Base-by-base conservation (phyloP, 2,329 filamentous ascomycete genomes). In the Alternaria brassicae region DNA sequence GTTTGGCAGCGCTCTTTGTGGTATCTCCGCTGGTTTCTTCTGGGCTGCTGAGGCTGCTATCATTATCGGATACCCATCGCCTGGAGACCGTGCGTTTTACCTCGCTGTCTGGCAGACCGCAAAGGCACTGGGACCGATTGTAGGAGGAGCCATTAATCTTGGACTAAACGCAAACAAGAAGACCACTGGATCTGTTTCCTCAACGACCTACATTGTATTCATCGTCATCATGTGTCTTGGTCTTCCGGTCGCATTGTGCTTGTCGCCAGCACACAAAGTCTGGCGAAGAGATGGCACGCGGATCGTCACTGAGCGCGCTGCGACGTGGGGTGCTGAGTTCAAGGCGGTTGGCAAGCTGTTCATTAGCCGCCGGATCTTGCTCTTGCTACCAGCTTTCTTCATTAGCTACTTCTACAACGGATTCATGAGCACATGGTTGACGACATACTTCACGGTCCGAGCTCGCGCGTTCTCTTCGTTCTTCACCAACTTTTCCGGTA, bases 121-220 rank as follows among this genome's bases (percentile, higher is more conserved):
- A 6, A 76, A 76, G 53, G 73, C 73, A 6, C 64, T 72, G 47
- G 74, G 74, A 9, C 74, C 74, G 17, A 81, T 84, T 25, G 78
- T 85, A 7, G 83, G 83, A 10, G 83, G 82, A 3, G 78, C 81
- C 2, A 84, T 85, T 60, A 81, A 81, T 19, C 73, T 85, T 2
- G 83, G 78, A 0, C 66, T 85, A 9, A 85, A 84, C 61, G 72
- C 76, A 27, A 72, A 72, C 34, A 66, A 72, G 10, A 73, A 76
- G 21, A 75, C 78, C 0, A 66, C 70, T 2, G 80, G 80, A 17
- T 76, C 77, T n/a, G 75, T 80, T 0, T 72, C 72, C 0, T 75
- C 72, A 15, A 68, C 78, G 10, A 82, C 80, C 0, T 82, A 82
- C 57, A 76, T 82, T 23, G 78, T 76, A 10, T 82, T 83, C 52